phyloP scores from a whole-genome alignment of 495 filamentous ascomycete genomes.

The Chlorociboria aeruginascens region DNA sequence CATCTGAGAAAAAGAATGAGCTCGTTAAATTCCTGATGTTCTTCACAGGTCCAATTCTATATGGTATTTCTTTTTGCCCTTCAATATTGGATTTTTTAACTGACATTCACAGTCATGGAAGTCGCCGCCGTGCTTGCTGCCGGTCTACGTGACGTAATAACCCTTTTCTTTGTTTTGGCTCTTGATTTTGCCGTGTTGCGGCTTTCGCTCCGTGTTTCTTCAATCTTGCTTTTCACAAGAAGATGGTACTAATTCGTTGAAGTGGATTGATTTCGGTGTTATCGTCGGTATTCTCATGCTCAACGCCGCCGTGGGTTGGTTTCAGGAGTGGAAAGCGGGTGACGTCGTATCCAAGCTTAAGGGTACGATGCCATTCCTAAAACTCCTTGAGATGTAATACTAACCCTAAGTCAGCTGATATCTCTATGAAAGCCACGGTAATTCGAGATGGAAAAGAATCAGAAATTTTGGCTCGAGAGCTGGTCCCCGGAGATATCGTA shows the following conservation, averaged over 20 bases:
- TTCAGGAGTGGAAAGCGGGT: constrained; percentile 78
- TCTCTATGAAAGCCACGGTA: constrained; percentile 66
- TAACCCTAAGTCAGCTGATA: constrained; percentile 30
- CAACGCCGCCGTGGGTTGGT: constrained; percentile 77
- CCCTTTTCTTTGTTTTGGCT: too few species aligned
- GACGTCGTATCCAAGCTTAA: constrained; percentile 72
- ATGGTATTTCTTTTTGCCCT: constrained; percentile 42
- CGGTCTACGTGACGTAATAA: constrained; percentile 66
- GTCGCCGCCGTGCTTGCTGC: constrained; percentile 67
- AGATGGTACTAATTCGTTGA: too few species aligned
- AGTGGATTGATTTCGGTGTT: constrained; percentile 78
- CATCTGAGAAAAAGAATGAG: constrained; percentile 65
- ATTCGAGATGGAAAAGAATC: constrained; percentile 60
- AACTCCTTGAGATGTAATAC: too few species aligned
- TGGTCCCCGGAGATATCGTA: constrained; percentile 75
- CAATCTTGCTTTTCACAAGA: too few species aligned
- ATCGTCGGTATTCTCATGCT: constrained; percentile 70
- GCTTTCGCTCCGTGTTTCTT: too few species aligned
- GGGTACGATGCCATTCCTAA: constrained; percentile 26
- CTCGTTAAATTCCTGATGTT: constrained; percentile 67
- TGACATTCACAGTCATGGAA: constrained; percentile 56
- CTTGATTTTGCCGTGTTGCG: too few species aligned
- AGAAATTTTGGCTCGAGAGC: constrained; percentile 65
- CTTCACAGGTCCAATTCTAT: constrained; percentile 75
- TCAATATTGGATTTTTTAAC: background rate